Evolutionary conservation across 345 rosid species (phyloP).

Genomic region (Eucalyptus marginata): DNA sequence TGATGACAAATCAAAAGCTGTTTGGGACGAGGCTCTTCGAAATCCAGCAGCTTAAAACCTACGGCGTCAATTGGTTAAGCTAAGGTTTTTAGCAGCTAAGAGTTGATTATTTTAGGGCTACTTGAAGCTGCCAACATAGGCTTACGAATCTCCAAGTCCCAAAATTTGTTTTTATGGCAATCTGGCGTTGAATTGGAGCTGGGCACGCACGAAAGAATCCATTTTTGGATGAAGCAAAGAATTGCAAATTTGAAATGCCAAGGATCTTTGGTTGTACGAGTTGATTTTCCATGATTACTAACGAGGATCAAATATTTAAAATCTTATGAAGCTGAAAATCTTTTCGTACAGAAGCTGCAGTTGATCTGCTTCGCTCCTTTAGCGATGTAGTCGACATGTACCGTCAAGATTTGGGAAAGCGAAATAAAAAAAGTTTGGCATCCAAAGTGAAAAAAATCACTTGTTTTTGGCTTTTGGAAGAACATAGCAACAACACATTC

Average conservation of each 20-base stretch:
- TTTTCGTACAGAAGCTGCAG: neutral
- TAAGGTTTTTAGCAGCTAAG: neutral
- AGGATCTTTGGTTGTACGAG: neutral
- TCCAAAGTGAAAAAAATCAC: too few species aligned
- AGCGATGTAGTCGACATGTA: neutral
- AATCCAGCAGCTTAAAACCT: neutral
- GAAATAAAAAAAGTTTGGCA: neutral
- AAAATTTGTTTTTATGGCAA: neutral
- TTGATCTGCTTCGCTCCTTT: neutral
- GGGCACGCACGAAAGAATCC: neutral
- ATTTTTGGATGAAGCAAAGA: neutral
- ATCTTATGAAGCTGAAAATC: neutral
- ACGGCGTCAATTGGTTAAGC: neutral
- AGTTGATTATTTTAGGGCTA: neutral
- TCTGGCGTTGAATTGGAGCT: neutral
- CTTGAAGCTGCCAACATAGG: neutral
- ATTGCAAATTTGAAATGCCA: neutral
- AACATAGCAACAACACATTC: neutral
- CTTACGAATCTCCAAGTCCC: neutral
- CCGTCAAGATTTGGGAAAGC: neutral
- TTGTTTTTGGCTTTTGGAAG: neutral
- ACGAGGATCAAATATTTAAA: neutral
- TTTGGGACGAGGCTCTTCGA: neutral
- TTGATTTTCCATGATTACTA: neutral
- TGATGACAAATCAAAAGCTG: neutral